Base-by-base conservation (phyloP, 1,284 basidiomycete genomes). In the Microbotryum lychnidis-dioicae region DNA sequence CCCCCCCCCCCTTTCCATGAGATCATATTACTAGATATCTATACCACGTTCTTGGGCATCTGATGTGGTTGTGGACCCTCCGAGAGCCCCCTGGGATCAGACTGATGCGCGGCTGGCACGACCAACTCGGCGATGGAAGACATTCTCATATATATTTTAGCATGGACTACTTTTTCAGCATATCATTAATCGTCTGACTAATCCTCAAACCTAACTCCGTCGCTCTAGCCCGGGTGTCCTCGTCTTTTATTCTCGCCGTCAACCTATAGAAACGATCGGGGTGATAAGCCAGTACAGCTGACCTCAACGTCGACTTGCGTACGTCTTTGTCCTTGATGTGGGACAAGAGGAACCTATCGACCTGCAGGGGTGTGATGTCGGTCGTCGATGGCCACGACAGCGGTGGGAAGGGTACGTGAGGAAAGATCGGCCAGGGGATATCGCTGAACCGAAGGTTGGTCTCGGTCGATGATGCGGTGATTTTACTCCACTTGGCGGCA, bases 301-400 rank as follows among this genome's bases (percentile, higher is more conserved):
- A 42, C 4, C 67, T 57, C 6, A 69, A 47, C 1, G 48, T 33
- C 12, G 46, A 23, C 21, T 62, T 63, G 47, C 55, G 58, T 50
- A 55, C 27, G 23, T 54, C 57, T 9, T 50, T 25, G 21, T 37
- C 21, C 1, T 42, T 48, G 6, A 61, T 25, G 16, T 50, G 56
- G 31, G 59, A 53, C 23, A 68, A 55, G 49, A 69, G 58, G 61
- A 69, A 69, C 12, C 56, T 16, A 0, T 56, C 21, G 46, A 65
- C 53, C 27, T 62, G 50, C 12, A 56, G 4, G 5, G 59, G 12
- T 4, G 63, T 59, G 58, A 69, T 27, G 44, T 67, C 58, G 25
- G 10, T 16, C 18, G 46, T 14, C 20, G 31, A 6, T 14, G 67
- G 67, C 67, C 46, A 80, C 64, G 66, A 72, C 42, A 50, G 79